These are phyloP conservation scores for Tolypocladium cylindrosporum DNA, from an alignment of 2,329 filamentous ascomycete genomes.

Conservation along the genomic window DNA sequence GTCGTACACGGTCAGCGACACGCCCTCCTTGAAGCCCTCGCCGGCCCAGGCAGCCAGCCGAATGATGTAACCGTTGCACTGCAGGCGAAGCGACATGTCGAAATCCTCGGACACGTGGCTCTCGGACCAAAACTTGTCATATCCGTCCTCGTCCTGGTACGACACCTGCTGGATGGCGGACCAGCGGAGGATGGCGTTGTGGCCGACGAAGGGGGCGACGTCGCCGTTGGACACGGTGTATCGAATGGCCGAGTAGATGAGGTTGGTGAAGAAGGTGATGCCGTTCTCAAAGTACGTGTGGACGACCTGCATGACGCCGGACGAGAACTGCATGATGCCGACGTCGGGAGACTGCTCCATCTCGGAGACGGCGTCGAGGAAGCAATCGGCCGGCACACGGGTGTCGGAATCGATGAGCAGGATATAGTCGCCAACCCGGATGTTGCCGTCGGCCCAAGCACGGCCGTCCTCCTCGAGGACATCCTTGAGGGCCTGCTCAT, in stretches of 20 bases:
- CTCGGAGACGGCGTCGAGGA: constrained; percentile 70
- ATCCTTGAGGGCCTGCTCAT: constrained; percentile 54
- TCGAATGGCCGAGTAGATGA: constrained; percentile 67
- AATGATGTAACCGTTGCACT: constrained; percentile 62
- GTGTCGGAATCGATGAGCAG: constrained; percentile 68
- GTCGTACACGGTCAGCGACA: constrained; percentile 76
- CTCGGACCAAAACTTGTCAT: constrained; percentile 77
- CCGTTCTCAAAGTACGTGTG: constrained; percentile 63
- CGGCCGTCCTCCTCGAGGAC: constrained; percentile 58
- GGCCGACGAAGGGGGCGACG: constrained; percentile 71
- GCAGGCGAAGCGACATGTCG: constrained; percentile 70
- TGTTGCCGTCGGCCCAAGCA: constrained; percentile 76
- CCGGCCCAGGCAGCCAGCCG: constrained; percentile 64
- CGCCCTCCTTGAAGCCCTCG: constrained; percentile 74
- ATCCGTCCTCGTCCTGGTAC: constrained; percentile 58
- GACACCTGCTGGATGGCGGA: constrained; percentile 64
- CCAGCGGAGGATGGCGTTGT: constrained; percentile 70
- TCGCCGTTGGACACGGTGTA: constrained; percentile 71
- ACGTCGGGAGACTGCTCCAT: constrained; percentile 74
- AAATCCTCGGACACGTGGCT: constrained; percentile 74
- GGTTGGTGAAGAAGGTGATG: constrained; percentile 62
- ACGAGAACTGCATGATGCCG: constrained; percentile 68
- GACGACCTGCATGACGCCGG: constrained; percentile 70
- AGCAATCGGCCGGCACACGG: constrained; percentile 65
- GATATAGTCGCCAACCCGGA: constrained; percentile 78